Evolutionary conservation across 2,329 filamentous ascomycete genomes (phyloP), one percentile per base, ranked within the genome.

Genomic region (Monosporascus sp.): DNA sequence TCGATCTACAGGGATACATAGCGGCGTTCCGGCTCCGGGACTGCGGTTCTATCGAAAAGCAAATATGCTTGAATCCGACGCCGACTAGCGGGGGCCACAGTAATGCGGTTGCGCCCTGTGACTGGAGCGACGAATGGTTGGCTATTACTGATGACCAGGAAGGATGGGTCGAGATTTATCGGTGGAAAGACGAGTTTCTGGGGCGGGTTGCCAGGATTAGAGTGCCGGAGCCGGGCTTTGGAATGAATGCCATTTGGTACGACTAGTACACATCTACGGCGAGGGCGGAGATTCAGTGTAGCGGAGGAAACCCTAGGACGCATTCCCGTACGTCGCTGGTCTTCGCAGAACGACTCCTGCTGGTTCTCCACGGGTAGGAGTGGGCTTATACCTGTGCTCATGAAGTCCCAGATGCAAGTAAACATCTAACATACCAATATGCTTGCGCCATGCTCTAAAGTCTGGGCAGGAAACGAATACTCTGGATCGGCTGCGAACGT

Each of bases 211-310:
- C 90, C 17, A 79, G 88, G 57, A 76, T 89, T 58, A 84, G 89
- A 61, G 85, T 95, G 38, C 84, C 85, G 6, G 91, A 95, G 74
- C 89, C 88, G n/a, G 91, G 91, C 1, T 96, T 96, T 68, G 90
- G 90, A 2, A 96, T 96, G 91, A 96, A 96, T 72, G 90, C 90
- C n/a, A 91, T 95, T 58, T 96, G 91, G 91, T 94, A 94, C 70
- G 88, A 95, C 72, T 90, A 62, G 52, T 14, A 35, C 11, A 31
- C 31, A 11, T 5, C 9, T 14, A 14, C 31, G 31, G 31, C 4
- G 31, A 35, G 5, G 11, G 31, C 31, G 11, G 31, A 5, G 31
- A 5, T 11, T 35, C 5, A 35, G 11, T 7, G 31, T 14, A 35
- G 31, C 9, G 31, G 31, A 14, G 31, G 31, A 7, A 35, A 11